These are phyloP conservation scores for Calvatia gigantea DNA, from an alignment of 768 basidiomycete species.

Conservation along the genomic window DNA sequence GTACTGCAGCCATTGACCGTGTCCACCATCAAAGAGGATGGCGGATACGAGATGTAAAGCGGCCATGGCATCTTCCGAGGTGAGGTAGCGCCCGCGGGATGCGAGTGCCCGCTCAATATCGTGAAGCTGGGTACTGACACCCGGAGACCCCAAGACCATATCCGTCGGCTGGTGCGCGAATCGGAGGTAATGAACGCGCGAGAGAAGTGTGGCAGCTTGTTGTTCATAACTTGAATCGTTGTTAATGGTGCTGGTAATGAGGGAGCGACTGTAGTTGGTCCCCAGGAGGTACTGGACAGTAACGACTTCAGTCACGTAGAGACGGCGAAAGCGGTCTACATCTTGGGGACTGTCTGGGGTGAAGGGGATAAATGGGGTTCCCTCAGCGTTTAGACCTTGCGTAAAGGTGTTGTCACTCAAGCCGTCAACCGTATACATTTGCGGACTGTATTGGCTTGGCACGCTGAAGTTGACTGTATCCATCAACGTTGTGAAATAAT, in stretches of 20 bases:
- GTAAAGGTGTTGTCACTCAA: background rate
- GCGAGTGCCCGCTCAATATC: conserved; percentile 21
- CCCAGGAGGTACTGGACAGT: conserved; percentile 69
- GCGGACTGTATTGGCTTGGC: no score
- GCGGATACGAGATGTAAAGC: conserved; percentile 74
- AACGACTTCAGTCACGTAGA: conserved; percentile 64
- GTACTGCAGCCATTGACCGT: conserved; percentile 66
- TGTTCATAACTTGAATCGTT: background rate
- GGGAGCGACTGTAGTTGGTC: conserved; percentile 34
- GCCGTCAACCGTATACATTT: no score
- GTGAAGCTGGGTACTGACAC: conserved; percentile 19
- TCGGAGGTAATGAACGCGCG: conserved; percentile 1
- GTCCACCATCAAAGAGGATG: conserved; percentile 75
- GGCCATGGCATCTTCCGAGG: conserved; percentile 73
- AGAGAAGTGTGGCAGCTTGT: conserved; percentile 8
- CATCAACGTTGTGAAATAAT: no score
- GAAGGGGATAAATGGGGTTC: conserved; percentile 8
- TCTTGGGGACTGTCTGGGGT: no score
- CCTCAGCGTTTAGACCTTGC: background rate
- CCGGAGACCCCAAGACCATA: conserved; percentile 12
- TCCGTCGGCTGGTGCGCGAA: background rate
- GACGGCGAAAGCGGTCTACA: conserved; percentile 26
- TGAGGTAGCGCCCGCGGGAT: conserved; percentile 16
- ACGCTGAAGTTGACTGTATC: no score
- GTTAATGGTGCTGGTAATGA: conserved; percentile 20